These are phyloP conservation scores for Helenozyma rhizophorensis DNA, from an alignment of 805 yeast species.

Conservation along the genomic window DNA sequence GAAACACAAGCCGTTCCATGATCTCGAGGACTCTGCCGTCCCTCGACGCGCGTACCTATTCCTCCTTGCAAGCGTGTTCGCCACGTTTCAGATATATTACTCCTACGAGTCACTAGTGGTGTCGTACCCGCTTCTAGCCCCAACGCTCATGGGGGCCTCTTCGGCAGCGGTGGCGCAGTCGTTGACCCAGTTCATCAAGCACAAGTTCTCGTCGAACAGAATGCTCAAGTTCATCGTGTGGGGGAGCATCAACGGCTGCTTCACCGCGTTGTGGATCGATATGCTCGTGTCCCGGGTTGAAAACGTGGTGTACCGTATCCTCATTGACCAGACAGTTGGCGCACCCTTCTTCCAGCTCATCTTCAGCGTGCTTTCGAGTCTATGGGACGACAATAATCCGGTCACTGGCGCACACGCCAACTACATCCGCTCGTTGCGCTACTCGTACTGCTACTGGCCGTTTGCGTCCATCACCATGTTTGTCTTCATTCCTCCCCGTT, in stretches of 20 bases:
- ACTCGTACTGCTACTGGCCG: constrained; percentile 59
- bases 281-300: constrained; percentile 36
- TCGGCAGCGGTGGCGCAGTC: constrained; percentile 43
- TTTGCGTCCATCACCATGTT: constrained; percentile 49
- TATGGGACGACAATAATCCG: constrained; percentile 50
- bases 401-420: constrained; percentile 16
- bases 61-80: constrained; percentile 23
- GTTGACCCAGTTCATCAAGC: constrained; percentile 29
- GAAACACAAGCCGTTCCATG: constrained; percentile 14
- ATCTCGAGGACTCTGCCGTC: constrained; percentile 7
- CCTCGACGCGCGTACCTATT: constrained; percentile 10
- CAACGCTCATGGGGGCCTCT: constrained; percentile 34
- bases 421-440: constrained; percentile 45
- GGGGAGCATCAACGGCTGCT: constrained; percentile 57
- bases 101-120: constrained; percentile 23
- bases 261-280: constrained; percentile 55
- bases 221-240: constrained; percentile 49
- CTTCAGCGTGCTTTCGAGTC: constrained; percentile 43
- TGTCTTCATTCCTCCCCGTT: constrained; percentile 41
- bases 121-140: constrained; percentile 28
- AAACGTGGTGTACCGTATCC: constrained; percentile 33
- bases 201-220: constrained; percentile 27
- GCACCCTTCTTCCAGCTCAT: constrained; percentile 50
- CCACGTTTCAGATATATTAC: constrained; percentile 24
- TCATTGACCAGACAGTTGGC: constrained; percentile 53